A percentile compares a stretch with the other conserved stretches of the same genome.
Conservation (phyloP, 495 filamentous ascomycete species). For the Pyrenula massariospora region DNA sequence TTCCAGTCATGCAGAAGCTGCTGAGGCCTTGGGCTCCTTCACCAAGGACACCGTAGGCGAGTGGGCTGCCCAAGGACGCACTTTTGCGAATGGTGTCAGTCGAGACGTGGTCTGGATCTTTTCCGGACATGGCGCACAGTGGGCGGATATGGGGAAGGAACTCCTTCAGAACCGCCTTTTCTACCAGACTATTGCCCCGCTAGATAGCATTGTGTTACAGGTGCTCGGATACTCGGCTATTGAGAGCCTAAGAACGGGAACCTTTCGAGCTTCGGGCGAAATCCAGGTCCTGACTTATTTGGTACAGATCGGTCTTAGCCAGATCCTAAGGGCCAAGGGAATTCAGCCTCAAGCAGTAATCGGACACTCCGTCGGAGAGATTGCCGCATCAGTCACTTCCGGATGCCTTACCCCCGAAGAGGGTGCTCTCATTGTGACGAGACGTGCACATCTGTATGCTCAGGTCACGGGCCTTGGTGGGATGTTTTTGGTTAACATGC, state of each 20-base stretch:
- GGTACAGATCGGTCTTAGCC: conserved; percentile 19
- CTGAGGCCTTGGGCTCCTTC: conserved; percentile 1
- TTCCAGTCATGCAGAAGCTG: conserved; percentile 10
- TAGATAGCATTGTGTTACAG: conserved; percentile 10
- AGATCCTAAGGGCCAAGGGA: conserved; percentile 14
- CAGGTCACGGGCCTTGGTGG: conserved; percentile 32
- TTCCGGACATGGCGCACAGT: conserved; percentile 11
- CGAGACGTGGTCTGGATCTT: conserved; percentile 5
- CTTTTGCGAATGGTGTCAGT: conserved; percentile 7
- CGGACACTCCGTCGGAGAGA: conserved; percentile 26
- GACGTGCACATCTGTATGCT: conserved; percentile 21
- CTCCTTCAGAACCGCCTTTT: conserved; percentile 2
- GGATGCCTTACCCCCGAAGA: conserved; percentile 15
- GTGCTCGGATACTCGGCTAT: conserved; percentile 21
- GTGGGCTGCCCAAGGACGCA: conserved; percentile 6
- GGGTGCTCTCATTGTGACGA: conserved; percentile 19
- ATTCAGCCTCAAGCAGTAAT: conserved; percentile 17
- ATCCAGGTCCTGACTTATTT: conserved; percentile 21
- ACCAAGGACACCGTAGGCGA: neutral
- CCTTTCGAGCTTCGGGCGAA: conserved; percentile 14
- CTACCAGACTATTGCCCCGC: conserved; percentile 3
- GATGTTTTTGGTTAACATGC: conserved; percentile 37
- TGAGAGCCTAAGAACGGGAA: conserved; percentile 12
- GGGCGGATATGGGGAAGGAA: conserved; percentile 6
- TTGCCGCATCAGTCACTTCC: conserved; percentile 15